Conservation (phyloP, 2,329 filamentous ascomycete species). For the Monosporascus ibericus region DNA sequence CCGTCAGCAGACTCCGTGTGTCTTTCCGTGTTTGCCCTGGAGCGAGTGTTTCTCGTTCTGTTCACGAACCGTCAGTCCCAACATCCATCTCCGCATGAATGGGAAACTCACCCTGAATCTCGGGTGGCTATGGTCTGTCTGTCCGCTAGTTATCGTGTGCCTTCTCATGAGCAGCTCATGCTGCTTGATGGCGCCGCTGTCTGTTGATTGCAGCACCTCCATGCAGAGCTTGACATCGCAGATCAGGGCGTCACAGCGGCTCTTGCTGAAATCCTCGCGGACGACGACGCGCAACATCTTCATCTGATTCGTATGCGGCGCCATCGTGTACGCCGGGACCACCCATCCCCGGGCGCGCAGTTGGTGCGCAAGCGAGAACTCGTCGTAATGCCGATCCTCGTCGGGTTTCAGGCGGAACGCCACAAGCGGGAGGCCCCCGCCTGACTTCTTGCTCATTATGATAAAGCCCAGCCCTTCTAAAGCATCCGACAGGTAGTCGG, state of each 20-base stretch:
- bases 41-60: conserved; percentile 77
- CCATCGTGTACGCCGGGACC: conserved; percentile 95
- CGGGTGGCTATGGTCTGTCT: conserved; percentile 46
- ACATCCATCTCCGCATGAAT: background rate
- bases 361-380: conserved; percentile 77
- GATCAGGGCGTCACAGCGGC: conserved; percentile 73
- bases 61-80: conserved; percentile 5
- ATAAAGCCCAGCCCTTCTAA: conserved; percentile 74
- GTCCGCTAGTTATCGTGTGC: conserved; percentile 47
- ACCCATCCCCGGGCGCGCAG: conserved; percentile 86
- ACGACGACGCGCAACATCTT: conserved; percentile 93
- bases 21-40: conserved; percentile 87
- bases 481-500: conserved; percentile 75
- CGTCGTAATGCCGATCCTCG: conserved; percentile 59
- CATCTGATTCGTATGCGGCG: conserved; percentile 72
- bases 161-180: conserved; percentile 60
- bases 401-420: conserved; percentile 71
- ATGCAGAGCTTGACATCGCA: conserved; percentile 73
- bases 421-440: conserved; percentile 78
- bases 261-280: conserved; percentile 83
- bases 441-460: conserved; percentile 77
- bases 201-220: conserved; percentile 65
- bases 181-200: conserved; percentile 62
- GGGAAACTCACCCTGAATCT: conserved; percentile 40
- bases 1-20: conserved; percentile 72